These are phyloP conservation scores for Kandelia obovata DNA, from an alignment of 345 rosid species.

Conservation along the genomic window DNA sequence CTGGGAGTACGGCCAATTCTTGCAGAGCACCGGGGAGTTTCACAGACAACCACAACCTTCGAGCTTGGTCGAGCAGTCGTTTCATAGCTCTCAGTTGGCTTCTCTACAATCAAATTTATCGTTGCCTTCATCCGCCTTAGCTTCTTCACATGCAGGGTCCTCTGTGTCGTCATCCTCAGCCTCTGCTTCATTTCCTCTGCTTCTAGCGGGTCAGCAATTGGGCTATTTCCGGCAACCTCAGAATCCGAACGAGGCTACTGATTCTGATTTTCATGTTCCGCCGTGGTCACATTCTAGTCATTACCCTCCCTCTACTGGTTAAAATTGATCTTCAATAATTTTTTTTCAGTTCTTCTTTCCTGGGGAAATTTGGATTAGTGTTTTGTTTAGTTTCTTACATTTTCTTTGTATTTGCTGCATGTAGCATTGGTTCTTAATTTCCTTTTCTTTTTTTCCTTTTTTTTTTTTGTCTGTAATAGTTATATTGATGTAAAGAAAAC, in stretches of 20 bases:
- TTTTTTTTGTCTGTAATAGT: slow-evolving; percentile 4
- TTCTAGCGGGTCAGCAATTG: slow-evolving; percentile 34
- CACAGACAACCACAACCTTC: slow-evolving; percentile 23
- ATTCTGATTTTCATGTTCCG: slow-evolving; percentile 12
- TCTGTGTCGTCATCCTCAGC: slow-evolving; percentile 19
- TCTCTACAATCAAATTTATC: slow-evolving; percentile 24
- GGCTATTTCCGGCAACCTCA: slow-evolving; percentile 16
- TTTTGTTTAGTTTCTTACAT: not conserved
- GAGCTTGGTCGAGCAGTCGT: slow-evolving; percentile 32
- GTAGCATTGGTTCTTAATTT: not conserved
- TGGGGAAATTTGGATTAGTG: not conserved
- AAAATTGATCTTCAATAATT: not conserved
- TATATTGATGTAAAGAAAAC: not conserved
- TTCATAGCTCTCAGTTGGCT: slow-evolving; percentile 31
- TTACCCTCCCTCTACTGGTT: slow-evolving; percentile 15
- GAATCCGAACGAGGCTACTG: not conserved
- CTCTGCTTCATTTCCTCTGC: slow-evolving; percentile 46
- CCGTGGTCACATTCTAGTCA: slow-evolving; percentile 24
- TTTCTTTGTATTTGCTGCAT: not conserved
- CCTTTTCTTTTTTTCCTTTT: not conserved
- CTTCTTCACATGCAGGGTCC: not conserved
- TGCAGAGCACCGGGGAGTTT: slow-evolving; percentile 39
- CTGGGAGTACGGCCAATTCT: slow-evolving; percentile 45
- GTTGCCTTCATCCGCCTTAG: slow-evolving; percentile 9
- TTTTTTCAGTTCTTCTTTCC: not conserved